Evolutionary conservation across 441 rosid genomes (phyloP).

Genomic region (Theobroma grandiflorum): DNA sequence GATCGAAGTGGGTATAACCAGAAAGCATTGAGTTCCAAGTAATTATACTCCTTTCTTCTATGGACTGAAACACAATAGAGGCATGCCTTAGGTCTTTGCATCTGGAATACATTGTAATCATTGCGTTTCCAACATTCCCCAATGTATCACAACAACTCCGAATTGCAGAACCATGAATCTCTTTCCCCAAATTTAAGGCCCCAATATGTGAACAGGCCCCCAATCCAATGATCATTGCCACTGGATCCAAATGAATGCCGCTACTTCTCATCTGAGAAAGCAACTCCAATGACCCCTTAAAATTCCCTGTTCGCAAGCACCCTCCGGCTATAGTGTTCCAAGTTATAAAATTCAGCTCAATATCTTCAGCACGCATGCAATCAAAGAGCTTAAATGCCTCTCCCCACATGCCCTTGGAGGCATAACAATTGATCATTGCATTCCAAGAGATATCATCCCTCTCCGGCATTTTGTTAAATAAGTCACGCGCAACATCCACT

Average conservation of each 20-base stretch:
- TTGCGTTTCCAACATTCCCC: slow-evolving; percentile 63
- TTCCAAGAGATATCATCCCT: slow-evolving; percentile 86
- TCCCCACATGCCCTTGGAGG: slow-evolving; percentile 68
- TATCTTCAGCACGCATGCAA: slow-evolving; percentile 51
- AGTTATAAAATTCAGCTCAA: slow-evolving; percentile 55
- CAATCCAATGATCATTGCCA: slow-evolving; percentile 68
- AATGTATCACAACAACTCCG: slow-evolving; percentile 46
- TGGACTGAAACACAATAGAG: slow-evolving; percentile 49
- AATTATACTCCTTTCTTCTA: slow-evolving; percentile 47
- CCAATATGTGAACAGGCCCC: slow-evolving; percentile 77
- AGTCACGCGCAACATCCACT: slow-evolving; percentile 46
- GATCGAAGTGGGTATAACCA: slow-evolving; percentile 59
- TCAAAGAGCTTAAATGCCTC: slow-evolving; percentile 71
- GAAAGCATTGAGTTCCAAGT: slow-evolving; percentile 87
- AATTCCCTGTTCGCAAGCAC: slow-evolving; percentile 54
- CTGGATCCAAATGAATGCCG: slow-evolving; percentile 58
- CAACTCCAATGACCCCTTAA: slow-evolving; percentile 55
- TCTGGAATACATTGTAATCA: slow-evolving; percentile 81
- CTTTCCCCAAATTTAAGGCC: slow-evolving; percentile 58
- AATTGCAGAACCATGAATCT: slow-evolving; percentile 66
- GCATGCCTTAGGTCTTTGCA: slow-evolving; percentile 61
- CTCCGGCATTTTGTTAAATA: slow-evolving; percentile 70
- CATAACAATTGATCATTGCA: slow-evolving; percentile 66
- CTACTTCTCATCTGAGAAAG: slow-evolving; percentile 56
- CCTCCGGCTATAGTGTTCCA: slow-evolving; percentile 80